Conservation (phyloP, 371 early-diverging fungal species). For the Mortierella sp. region DNA sequence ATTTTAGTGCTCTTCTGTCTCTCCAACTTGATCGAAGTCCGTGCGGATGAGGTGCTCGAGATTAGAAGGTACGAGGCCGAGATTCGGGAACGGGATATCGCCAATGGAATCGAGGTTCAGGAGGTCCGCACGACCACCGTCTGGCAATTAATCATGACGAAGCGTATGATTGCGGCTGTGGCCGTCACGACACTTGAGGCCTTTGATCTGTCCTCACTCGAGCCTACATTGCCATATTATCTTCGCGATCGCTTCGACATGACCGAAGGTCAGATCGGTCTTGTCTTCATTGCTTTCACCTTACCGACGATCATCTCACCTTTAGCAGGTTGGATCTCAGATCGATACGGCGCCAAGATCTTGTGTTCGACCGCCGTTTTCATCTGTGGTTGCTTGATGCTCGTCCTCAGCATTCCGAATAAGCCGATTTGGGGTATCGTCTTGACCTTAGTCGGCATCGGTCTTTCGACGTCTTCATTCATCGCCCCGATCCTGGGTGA, state of each 20-base stretch:
- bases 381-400: constrained; percentile 57
- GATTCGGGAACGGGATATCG: constrained; percentile 32
- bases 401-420: constrained; percentile 56
- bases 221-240: constrained; percentile 69
- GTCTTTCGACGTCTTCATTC: constrained; percentile 57
- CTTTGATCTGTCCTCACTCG: constrained; percentile 48
- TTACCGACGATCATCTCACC: constrained; percentile 61
- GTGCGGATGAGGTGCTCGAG: constrained; percentile 38
- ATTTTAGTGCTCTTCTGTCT: constrained; percentile 56
- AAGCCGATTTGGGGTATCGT: constrained; percentile 58
- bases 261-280: constrained; percentile 65
- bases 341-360: constrained; percentile 60
- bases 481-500: constrained; percentile 61
- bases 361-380: constrained; percentile 57
- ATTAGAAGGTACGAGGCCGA: constrained; percentile 35
- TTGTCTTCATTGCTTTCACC: constrained; percentile 67
- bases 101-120: constrained; percentile 23
- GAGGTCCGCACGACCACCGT: constrained; percentile 19
- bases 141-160: constrained; percentile 37
- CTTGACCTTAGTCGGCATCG: constrained; percentile 57
- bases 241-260: constrained; percentile 64
- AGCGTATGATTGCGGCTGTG: constrained; percentile 52
- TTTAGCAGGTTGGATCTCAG: constrained; percentile 59
- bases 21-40: constrained; percentile 33
- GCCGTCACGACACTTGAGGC: constrained; percentile 46